Base-by-base conservation (phyloP, 2,329 filamentous ascomycete species). In the Pseudopyricularia javanii region DNA sequence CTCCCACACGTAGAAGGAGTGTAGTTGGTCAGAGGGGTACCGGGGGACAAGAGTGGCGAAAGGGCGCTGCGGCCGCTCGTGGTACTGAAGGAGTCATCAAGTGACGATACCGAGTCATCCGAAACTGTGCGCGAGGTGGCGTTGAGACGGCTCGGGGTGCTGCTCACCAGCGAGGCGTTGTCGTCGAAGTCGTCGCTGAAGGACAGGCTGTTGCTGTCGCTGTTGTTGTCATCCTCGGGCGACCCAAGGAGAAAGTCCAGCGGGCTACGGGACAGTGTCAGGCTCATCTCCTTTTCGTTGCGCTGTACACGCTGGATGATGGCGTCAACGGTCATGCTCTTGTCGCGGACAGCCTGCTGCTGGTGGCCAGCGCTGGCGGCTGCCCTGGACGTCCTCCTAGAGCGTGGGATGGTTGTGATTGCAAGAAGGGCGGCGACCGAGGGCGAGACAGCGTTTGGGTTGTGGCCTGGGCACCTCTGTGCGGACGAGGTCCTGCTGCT, bases 371-470 rank as follows among this genome's bases (percentile, higher is more conserved):
- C 34, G 6, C 20, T 49, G 2, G n/a, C 49, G 12, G 32, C 17
- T 15, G 20, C 12, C 49, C 22, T 47, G 35, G 7, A 53, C 68
- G 66, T 63, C 28, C 66, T 63, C 53, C 67, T 72, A 58, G 72
- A 65, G 50, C 74, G 64, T 58, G 78, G 81, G 50, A 85, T 85
- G 56, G 73, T 75, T 30, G 81, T 85, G 52, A 81, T 70, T 32
- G 81, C 81, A 33, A 85, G 68, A 28, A 85, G 68, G 12, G 79
- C 78, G 6, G 79, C 79, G 28, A 84, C 73, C 0, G 79, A 81
- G 0, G 80, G 73, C 5, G 80, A 75, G 22, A 84, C 70, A 15
- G 72, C 68, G 54, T 80, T 76, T 6, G 77, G 72, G 1, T 74
- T 74, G 61, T 76, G 74, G 12, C 9, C 35, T 20, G 22, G 2